Percentiles rank a stretch among this genome's conserved stretches.
These are phyloP conservation scores for Paramecium caudatum DNA, from an alignment of 73 alveolate genomes.

Conservation along the genomic window DNA sequence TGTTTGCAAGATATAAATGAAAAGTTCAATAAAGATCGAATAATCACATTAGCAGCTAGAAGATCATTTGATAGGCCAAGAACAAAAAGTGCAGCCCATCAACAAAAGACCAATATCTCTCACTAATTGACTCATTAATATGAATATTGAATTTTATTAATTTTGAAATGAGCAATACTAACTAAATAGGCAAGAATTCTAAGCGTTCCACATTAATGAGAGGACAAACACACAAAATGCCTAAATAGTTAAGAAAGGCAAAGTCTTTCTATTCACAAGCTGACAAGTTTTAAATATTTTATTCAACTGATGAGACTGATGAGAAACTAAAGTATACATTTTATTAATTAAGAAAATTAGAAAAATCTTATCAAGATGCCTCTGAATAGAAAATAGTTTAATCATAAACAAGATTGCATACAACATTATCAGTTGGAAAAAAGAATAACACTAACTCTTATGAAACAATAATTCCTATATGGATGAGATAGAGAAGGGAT, in stretches of 20 bases:
- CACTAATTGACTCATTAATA: no score
- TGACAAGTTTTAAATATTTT: not conserved
- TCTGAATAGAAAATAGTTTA: not conserved
- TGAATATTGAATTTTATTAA: no score
- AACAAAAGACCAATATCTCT: no score
- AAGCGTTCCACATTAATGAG: slow-evolving; percentile 1
- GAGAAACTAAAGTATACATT: not conserved
- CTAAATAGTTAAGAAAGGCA: slow-evolving; percentile 32
- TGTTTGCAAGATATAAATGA: slow-evolving; percentile 18
- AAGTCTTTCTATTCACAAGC: slow-evolving; percentile 26
- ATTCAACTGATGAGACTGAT: slow-evolving; percentile 14
- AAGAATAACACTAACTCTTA: not conserved
- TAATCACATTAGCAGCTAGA: not conserved
- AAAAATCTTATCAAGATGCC: not conserved
- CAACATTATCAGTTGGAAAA: not conserved
- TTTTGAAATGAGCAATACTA: slow-evolving; percentile 24
- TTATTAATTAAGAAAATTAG: slow-evolving; percentile 10
- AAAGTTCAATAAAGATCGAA: not conserved
- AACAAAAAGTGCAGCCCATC: no score
- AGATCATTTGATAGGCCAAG: slow-evolving; percentile 16
- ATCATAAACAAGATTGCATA: slow-evolving; percentile 4
- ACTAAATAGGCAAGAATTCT: slow-evolving; percentile 26
- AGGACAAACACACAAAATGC: not conserved
- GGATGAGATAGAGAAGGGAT: not conserved
- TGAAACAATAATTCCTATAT: slow-evolving; percentile 7